Percentiles rank a stretch among this genome's conserved stretches.
Conservation (phyloP, 805 yeast species). For the Zygotorulaspora chibaensis region DNA sequence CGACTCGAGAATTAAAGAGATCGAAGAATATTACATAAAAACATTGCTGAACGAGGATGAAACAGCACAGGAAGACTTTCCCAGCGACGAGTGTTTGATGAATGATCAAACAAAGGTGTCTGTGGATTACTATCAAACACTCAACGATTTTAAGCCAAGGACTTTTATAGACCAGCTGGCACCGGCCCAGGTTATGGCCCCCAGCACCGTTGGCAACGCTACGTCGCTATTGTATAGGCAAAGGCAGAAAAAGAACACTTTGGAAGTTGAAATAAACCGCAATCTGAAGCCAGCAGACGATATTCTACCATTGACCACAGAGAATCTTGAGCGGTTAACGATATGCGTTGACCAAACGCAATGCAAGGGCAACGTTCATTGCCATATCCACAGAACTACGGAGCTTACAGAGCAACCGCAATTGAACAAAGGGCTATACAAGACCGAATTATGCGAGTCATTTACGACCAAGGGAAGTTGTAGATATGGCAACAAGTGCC, state of each 20-base stretch:
- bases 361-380: constrained; percentile 1
- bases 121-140: constrained; percentile 3
- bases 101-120: constrained; percentile 6
- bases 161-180: neutral
- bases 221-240: neutral
- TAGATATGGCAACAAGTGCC: constrained; percentile 89
- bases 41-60: constrained; percentile 28
- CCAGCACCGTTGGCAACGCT: neutral
- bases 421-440: constrained; percentile 66
- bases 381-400: constrained; percentile 10
- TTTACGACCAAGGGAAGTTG: constrained; percentile 66
- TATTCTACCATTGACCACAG: constrained; percentile 30
- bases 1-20: constrained; percentile 26
- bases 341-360: constrained; percentile 5
- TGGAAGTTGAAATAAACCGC: constrained; percentile 31
- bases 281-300: constrained; percentile 20
- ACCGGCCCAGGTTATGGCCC: neutral
- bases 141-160: constrained; percentile 6
- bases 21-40: constrained; percentile 34
- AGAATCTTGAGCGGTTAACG: constrained; percentile 27
- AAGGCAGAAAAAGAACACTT: constrained; percentile 5
- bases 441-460: constrained; percentile 85
- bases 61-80: constrained; percentile 3
- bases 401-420: constrained; percentile 6
- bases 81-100: constrained; percentile 1